Evolutionary conservation across 2,329 filamentous ascomycete species (phyloP), one percentile per base, ranked within the genome.

Genomic region (Orbilia quercus): DNA sequence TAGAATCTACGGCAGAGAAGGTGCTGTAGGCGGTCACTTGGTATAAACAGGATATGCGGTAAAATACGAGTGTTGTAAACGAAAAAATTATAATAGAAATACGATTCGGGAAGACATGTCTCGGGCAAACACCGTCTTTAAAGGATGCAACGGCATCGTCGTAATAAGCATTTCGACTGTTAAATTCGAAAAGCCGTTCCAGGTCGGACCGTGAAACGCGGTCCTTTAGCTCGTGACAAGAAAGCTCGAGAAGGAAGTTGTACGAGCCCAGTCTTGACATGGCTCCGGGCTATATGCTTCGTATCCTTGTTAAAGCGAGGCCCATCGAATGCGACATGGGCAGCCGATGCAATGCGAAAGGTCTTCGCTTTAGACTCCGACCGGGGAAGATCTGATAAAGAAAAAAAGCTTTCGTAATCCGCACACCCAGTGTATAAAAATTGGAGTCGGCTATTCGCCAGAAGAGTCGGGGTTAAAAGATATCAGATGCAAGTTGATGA

Each of bases 1-100:
- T 55, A 73, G 60, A 62, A 38, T 60, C 69, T 18, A 45, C 42
- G 14, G 69, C 69, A 6, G 69, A 73, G 22, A 73, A 73, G 42
- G 60, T 73, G 12, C 62, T 73, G 53, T 60, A 53, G 47, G 42
- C 1, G 22, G 9, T 20, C 34, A 18, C 14, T 5, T 11, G 5
- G 16, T 34, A 23, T 28, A 25, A 23, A 14, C 31, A 18, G 18
- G n/a, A 40, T 50, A 28, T 50, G 14, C 38, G 20, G 36, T 23
- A 54, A 20, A 12, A 25, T 9, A n/a, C n/a, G 23, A 47, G 34
- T 25, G 23, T 31, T 67, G 54, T 59, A 44, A 23, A 53, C 54
- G 54, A n/a, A n/a, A n/a, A n/a, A n/a, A n/a, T n/a, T 50, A 66
- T 42, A 18, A 5, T 9, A 31, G 23, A 47, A 36, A 47, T 20